A percentile compares a stretch with the other conserved stretches of the same genome.
Conservation (phyloP, 495 filamentous ascomycete species). For the Annulohypoxylon maeteangense region DNA sequence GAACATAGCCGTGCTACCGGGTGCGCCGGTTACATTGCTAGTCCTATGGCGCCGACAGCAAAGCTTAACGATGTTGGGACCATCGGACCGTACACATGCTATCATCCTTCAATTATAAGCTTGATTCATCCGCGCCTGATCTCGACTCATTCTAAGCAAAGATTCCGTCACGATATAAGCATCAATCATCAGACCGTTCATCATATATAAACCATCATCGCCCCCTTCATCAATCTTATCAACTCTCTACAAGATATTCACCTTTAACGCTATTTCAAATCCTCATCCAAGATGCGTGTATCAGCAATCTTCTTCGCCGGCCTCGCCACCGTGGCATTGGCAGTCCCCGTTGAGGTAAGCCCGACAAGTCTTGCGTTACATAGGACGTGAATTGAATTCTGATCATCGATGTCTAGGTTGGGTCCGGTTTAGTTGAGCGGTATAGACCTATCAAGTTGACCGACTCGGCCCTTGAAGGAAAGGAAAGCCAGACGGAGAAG, state of each 20-base stretch:
- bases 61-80: background rate
- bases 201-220: background rate
- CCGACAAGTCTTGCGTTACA: background rate
- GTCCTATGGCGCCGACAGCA: background rate
- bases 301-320: slow-evolving; percentile 26
- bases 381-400: slow-evolving; percentile 1
- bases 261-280: background rate
- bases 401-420: slow-evolving; percentile 4
- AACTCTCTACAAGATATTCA: background rate
- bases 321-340: slow-evolving; percentile 28
- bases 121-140: background rate
- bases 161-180: background rate
- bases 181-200: background rate
- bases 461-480: background rate
- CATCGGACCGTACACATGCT: background rate
- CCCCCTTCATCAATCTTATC: background rate
- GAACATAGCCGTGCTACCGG: background rate
- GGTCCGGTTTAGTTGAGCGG: background rate
- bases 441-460: slow-evolving; percentile 5
- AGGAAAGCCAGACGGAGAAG: background rate
- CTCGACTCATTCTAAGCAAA: background rate
- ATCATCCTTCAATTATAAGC: background rate
- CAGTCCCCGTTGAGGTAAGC: slow-evolving; percentile 30
- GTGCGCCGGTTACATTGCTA: slow-evolving; percentile 1
- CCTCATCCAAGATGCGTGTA: slow-evolving; percentile 23